Evolutionary conservation across 2,329 filamentous ascomycete genomes (phyloP), one percentile per base, ranked within the genome.

Genomic region (Sporothrix inflata): DNA sequence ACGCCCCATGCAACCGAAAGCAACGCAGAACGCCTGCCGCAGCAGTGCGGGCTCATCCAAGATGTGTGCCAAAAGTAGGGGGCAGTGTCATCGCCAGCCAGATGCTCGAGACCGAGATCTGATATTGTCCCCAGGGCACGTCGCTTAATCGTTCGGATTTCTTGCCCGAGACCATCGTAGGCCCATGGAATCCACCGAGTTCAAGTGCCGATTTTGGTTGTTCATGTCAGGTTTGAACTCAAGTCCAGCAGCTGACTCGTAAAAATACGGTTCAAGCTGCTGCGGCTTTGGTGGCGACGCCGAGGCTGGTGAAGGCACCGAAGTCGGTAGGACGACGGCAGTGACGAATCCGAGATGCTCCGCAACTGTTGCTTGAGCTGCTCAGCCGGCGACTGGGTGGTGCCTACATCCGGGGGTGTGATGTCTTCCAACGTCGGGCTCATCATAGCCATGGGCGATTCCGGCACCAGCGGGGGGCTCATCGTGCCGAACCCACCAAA

Each of bases 271-370:
- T 76, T 77, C 63, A 77, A 73, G 55, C 76, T 77, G 71, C 76
- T 77, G 66, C 76, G 76, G 72, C 76, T 77, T 47, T 76, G 76
- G 69, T 77, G 76, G 3, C 76, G 75, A 21, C 76, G 72, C n/a
- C 74, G 63, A 1, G 76, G 76, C 42, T 77, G 76, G 51, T 77
- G 76, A 16, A 77, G 73, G 53, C 76, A 77, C 30, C 74, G 73
- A n/a, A 76, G 74, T 6, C 76, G 76, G 69, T 77, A 77, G 68
- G 74, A 69, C 49, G 76, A 77, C 16, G 76, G 76, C 12, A 76
- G 75, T 67, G 75, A 76, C 47, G 76, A 75, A 51, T 77, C 76
- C 16, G 76, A 77, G 27, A 77, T 77, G 73, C 76, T 77, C n/a
- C 76, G 76, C 65, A 77, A 51, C 69, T 77, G 76, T 61, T 77